Conservation (phyloP, 2,329 filamentous ascomycete species). For the Xylaria hypoxylon region DNA sequence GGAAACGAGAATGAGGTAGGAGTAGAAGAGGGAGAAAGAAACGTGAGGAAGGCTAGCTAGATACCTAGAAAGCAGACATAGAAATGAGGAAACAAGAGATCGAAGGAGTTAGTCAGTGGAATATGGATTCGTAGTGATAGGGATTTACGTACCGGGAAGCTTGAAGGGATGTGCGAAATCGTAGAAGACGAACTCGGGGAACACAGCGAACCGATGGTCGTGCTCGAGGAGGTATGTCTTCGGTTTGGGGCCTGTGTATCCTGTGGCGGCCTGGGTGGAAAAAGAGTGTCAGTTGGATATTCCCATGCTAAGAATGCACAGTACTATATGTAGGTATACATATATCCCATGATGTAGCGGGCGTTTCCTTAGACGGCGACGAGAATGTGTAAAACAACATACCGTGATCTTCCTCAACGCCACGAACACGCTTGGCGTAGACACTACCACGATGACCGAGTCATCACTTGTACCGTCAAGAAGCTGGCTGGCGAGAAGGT, state of each 20-base stretch:
- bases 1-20: neutral
- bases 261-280: constrained; percentile 29
- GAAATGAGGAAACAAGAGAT: neutral
- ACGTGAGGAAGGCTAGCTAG: neutral
- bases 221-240: constrained; percentile 77
- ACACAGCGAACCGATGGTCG: constrained; percentile 78
- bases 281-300: constrained; percentile 9
- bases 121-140: too few species aligned
- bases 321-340: too few species aligned
- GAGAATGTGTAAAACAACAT: constrained; percentile 41
- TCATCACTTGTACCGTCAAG: constrained; percentile 69
- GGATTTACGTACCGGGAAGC: constrained; percentile 63
- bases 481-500: constrained; percentile 71
- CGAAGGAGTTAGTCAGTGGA: neutral
- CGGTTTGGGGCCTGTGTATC: constrained; percentile 57
- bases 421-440: constrained; percentile 81
- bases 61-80: neutral
- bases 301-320: neutral
- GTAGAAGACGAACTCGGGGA: constrained; percentile 79
- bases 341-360: neutral
- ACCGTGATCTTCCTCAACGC: constrained; percentile 78
- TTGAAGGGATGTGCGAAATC: constrained; percentile 77
- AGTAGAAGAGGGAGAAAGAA: neutral
- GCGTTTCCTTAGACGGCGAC: neutral
- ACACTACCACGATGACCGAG: constrained; percentile 75